Percentiles rank a stretch among this genome's conserved stretches.
Evolutionary conservation across 257 asterid species (phyloP).

Genomic region (Leonotis leonurus): DNA sequence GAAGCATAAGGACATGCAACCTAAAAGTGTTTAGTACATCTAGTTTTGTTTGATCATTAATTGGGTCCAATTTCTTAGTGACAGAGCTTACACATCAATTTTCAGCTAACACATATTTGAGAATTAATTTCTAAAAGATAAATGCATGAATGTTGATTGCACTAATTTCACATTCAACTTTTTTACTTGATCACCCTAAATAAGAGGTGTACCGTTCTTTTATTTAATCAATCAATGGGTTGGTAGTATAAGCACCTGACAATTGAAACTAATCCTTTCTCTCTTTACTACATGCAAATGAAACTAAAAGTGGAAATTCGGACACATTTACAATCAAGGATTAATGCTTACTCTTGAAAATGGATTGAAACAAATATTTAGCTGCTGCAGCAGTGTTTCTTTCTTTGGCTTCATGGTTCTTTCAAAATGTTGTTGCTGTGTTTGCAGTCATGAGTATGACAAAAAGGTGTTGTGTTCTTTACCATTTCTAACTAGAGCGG

Average conservation of each 20-base stretch:
- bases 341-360: neutral
- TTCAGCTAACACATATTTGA: no score
- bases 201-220: neutral
- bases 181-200: no score
- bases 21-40: no score
- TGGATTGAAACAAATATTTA: neutral
- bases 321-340: constrained; percentile 18
- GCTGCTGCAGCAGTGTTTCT: neutral
- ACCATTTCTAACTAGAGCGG: neutral
- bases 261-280: neutral
- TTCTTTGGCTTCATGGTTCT: neutral
- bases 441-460: neutral
- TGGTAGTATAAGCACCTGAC: neutral
- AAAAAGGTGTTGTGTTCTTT: neutral
- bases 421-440: neutral
- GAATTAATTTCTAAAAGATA: no score
- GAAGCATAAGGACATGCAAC: no score
- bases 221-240: neutral
- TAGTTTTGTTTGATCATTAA: no score
- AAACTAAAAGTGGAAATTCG: neutral
- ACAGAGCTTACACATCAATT: no score
- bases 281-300: neutral
- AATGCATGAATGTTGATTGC: no score
- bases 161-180: no score
- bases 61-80: no score